Conservation (phyloP, 352 stramenopile species). For the Globisporangium emineosum region DNA sequence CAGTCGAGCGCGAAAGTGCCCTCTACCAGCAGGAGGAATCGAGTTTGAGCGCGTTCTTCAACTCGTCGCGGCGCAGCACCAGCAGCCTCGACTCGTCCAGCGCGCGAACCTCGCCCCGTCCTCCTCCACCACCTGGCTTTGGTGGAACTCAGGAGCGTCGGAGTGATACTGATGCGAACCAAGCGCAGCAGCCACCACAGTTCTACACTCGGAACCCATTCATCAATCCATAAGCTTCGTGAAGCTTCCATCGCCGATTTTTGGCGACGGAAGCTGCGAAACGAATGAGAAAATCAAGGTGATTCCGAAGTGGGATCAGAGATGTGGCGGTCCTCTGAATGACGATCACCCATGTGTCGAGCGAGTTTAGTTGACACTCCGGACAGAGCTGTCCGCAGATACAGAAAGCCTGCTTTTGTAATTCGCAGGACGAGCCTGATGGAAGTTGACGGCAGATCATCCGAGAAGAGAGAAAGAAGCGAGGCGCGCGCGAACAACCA, state of each 20-base stretch:
- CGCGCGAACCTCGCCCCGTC: conserved; percentile 26
- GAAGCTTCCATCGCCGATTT: neutral
- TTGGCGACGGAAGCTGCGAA: conserved; percentile 2
- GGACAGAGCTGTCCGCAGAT: neutral
- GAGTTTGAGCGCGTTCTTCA: conserved; percentile 72
- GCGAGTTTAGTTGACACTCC: neutral
- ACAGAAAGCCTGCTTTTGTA: neutral
- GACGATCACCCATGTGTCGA: neutral
- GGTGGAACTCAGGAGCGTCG: neutral
- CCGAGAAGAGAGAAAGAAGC: neutral
- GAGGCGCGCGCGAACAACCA: neutral
- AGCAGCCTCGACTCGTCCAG: conserved; percentile 24
- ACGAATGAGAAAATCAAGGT: conserved; percentile 4
- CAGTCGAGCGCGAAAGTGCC: conserved; percentile 61
- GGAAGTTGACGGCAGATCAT: neutral
- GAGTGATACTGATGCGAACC: neutral
- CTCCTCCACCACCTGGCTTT: conserved; percentile 35
- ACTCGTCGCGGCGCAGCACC: conserved; percentile 17
- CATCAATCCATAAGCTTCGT: conserved; percentile 44
- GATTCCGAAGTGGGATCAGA: neutral
- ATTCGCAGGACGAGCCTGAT: neutral
- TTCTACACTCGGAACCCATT: conserved; percentile 61
- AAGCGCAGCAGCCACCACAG: conserved; percentile 23
- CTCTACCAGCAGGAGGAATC: conserved; percentile 70
- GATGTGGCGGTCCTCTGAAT: neutral